A percentile compares a stretch with the other conserved stretches of the same genome.
phyloP scores from a whole-genome alignment of 495 filamentous ascomycete genomes.

The Elasticomyces elasticus region DNA sequence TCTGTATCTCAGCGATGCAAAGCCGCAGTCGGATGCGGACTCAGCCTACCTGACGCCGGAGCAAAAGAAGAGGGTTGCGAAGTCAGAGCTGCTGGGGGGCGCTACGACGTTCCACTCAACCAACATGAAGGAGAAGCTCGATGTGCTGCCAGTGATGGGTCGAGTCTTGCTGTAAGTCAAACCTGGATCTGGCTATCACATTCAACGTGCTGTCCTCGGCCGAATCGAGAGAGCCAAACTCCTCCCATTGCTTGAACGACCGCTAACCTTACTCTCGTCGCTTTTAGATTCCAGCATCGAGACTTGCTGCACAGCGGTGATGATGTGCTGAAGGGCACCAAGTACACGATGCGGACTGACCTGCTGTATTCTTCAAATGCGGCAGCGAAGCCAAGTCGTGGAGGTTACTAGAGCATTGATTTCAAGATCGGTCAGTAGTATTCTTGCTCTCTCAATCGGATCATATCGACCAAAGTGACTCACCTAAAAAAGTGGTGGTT shows the following conservation, averaged over 20 bases:
- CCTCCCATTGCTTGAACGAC: too few species aligned
- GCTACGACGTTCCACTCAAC: conserved; percentile 53
- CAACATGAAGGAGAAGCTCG: conserved; percentile 39
- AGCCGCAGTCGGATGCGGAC: conserved; percentile 34
- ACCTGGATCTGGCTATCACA: too few species aligned
- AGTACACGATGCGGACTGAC: conserved; percentile 71
- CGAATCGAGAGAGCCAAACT: too few species aligned
- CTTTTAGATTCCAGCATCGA: conserved; percentile 74
- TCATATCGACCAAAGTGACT: not conserved
- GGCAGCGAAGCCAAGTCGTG: not conserved
- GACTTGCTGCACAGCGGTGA: conserved; percentile 62
- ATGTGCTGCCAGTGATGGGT: conserved; percentile 61
- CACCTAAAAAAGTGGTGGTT: conserved; percentile 32
- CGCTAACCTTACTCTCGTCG: too few species aligned
- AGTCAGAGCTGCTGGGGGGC: conserved; percentile 42
- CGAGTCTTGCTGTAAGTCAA: conserved; percentile 42
- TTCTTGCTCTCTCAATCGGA: conserved; percentile 8
- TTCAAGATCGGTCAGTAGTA: conserved; percentile 25
- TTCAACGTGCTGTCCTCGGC: too few species aligned
- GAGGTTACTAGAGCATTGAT: not conserved
- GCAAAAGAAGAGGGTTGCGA: not conserved
- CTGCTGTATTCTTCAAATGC: conserved; percentile 48
- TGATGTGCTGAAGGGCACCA: conserved; percentile 59
- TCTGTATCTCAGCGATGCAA: conserved; percentile 64
- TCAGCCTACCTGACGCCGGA: conserved; percentile 6